Percentiles rank a stretch among this genome's conserved stretches.
Conservation (phyloP, 352 stramenopile species). For the Aphanomyces cochlioides region DNA sequence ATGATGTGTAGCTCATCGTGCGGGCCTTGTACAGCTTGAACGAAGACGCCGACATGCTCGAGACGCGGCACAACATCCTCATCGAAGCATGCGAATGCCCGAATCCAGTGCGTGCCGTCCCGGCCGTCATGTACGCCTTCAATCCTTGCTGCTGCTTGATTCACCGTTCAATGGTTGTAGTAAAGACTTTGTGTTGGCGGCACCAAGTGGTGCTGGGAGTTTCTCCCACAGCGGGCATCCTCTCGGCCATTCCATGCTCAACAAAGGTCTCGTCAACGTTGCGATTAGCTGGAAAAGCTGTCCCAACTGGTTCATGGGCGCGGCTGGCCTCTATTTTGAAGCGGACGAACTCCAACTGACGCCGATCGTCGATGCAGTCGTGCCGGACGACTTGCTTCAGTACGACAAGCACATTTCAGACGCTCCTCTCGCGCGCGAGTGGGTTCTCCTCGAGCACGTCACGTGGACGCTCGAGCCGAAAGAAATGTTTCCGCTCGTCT, state of each 20-base stretch:
- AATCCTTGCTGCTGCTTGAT: neutral
- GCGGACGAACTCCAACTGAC: conserved; percentile 18
- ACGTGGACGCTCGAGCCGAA: conserved; percentile 27
- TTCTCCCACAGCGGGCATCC: conserved; percentile 24
- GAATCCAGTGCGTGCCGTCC: conserved; percentile 24
- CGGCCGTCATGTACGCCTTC: conserved; percentile 15
- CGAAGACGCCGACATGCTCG: conserved; percentile 1
- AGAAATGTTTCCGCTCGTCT: conserved; percentile 28
- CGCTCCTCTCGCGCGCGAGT: conserved; percentile 9
- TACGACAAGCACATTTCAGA: conserved; percentile 24
- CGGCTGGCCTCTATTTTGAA: conserved; percentile 15
- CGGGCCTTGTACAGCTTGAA: conserved; percentile 26
- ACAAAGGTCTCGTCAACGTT: conserved; percentile 28
- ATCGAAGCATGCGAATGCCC: conserved; percentile 26
- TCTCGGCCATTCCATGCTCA: conserved; percentile 25
- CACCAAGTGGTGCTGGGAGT: conserved; percentile 14
- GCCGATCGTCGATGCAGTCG: conserved; percentile 18
- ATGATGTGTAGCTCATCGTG: conserved; percentile 23
- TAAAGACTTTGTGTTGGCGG: conserved; percentile 27
- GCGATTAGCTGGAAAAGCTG: conserved; percentile 24
- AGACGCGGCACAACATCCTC: conserved; percentile 23
- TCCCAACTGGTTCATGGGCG: conserved; percentile 18
- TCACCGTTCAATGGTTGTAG: neutral
- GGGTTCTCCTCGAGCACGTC: conserved; percentile 26
- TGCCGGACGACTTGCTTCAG: conserved; percentile 18